Evolutionary conservation across 768 basidiomycete species (phyloP), one percentile per base, ranked within the genome.

Genomic region (Tulasnella sp.): DNA sequence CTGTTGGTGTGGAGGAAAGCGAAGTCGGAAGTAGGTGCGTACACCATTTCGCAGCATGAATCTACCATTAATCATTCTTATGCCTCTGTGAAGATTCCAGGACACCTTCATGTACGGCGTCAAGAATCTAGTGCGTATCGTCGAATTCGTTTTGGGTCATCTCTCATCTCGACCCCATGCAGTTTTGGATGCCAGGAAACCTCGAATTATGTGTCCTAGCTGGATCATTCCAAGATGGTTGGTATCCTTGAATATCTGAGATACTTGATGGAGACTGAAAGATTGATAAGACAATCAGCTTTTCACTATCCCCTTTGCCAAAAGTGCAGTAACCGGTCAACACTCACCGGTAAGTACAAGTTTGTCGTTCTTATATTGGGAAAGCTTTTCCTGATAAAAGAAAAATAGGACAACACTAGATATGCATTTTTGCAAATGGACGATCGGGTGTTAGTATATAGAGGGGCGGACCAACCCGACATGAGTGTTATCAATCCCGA

Each of bases 401-500:
- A 16, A 37, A 20, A 13, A 9, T 57, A 91, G 89, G 92, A 96
- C 62, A 96, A 95, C 62, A 90, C 91, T 6, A 80, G 87, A 57
- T 93, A 93, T 61, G 92, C 89, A 1, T 93, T 93, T 66, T 71
- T 96, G 34, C 90, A 93, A 66, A 78, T 92, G 77, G 91, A 96
- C 60, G 93, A 98, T 59, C 78, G 89, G 35, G 84, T 86, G 2
- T 72, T 95, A 0, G 79, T 96, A 13, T 99, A 96, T 64, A 77
- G 93, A 48, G 92, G 93, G 12, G 89, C 92, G 25, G 93, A 96
- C 64, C 92, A 96, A 63, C 92, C 93, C 4, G 92, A 96, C 62
- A 83, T 95, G 81, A 93, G 89, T 61, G 81, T 99, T 52, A 95
- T 98, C 61, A 96, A 96, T 61, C 91, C 92, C 13, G 91, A 93